phyloP scores from a whole-genome alignment of 2,329 filamentous ascomycete species.

The Torrubiellomyces zombiae region DNA sequence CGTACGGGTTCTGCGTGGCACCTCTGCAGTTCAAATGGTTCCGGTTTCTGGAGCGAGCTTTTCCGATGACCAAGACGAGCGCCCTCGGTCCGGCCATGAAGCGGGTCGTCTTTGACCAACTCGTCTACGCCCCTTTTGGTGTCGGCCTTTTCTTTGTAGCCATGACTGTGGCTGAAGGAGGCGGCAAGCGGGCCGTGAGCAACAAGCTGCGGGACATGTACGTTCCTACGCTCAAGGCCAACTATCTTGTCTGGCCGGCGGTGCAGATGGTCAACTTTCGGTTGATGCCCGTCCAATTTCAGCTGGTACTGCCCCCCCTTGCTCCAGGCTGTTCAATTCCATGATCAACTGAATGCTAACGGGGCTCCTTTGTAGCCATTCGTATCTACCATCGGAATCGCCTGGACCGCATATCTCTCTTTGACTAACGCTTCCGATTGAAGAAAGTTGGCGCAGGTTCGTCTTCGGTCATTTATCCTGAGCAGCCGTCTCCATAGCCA shows the following conservation, averaged over 20 bases:
- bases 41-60: conserved; percentile 61
- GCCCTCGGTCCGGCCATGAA: conserved; percentile 69
- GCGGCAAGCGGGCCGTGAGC: conserved; percentile 59
- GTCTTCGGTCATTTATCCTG: too few species aligned
- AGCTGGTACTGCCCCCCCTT: conserved; percentile 53
- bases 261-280: conserved; percentile 97
- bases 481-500: too few species aligned
- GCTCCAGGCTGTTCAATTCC: neutral
- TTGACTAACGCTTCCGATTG: conserved; percentile 76
- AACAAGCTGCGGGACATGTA: conserved; percentile 91
- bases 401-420: conserved; percentile 93
- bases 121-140: conserved; percentile 82
- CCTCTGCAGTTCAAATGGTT: conserved; percentile 96
- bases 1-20: conserved; percentile 92
- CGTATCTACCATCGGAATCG: conserved; percentile 87
- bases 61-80: conserved; percentile 67
- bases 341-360: conserved; percentile 6
- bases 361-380: conserved; percentile 52
- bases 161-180: conserved; percentile 93
- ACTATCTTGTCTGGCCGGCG: conserved; percentile 86
- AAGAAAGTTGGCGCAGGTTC: too few species aligned
- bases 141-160: conserved; percentile 82
- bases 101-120: conserved; percentile 80
- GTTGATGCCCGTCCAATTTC: conserved; percentile 85
- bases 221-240: conserved; percentile 83